Evolutionary conservation across 176 grass and related monocot species (phyloP).

Genomic region (Bromus sterilis): DNA sequence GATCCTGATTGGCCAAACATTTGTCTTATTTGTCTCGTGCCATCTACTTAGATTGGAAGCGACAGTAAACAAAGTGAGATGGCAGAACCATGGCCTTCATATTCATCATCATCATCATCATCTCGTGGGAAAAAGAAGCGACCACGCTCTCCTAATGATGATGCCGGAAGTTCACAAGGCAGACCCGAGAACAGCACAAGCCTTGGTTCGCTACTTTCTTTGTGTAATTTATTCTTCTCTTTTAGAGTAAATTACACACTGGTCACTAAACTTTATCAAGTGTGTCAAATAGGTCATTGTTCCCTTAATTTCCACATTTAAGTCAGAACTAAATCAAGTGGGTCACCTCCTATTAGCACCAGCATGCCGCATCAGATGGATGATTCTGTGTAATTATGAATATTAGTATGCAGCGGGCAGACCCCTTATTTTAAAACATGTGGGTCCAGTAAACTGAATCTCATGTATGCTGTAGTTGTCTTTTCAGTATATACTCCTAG

Average conservation of each 20-base stretch:
- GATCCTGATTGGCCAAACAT: neutral
- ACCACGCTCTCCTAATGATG: neutral
- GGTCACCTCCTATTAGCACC: neutral
- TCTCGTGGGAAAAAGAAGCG: slow-evolving; percentile 23
- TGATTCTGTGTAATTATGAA: neutral
- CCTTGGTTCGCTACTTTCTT: slow-evolving; percentile 19
- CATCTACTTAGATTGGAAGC: neutral
- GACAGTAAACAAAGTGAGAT: neutral
- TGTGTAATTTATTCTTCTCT: neutral
- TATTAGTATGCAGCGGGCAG: too few relatives aligned
- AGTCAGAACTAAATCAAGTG: neutral
- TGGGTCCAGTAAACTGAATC: neutral
- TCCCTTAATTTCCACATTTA: neutral
- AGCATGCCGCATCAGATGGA: neutral
- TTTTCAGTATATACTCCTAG: neutral
- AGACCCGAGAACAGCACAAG: slow-evolving; percentile 6
- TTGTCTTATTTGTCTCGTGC: neutral
- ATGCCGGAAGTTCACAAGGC: neutral
- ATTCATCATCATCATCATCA: neutral
- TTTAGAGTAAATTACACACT: neutral
- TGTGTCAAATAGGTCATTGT: neutral
- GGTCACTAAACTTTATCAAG: neutral
- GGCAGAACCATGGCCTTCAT: slow-evolving; percentile 22
- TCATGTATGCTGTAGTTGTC: neutral
- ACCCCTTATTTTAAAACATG: too few relatives aligned